Conservation (phyloP, 2,329 filamentous ascomycete genomes). For the Talaromyces sp. region DNA sequence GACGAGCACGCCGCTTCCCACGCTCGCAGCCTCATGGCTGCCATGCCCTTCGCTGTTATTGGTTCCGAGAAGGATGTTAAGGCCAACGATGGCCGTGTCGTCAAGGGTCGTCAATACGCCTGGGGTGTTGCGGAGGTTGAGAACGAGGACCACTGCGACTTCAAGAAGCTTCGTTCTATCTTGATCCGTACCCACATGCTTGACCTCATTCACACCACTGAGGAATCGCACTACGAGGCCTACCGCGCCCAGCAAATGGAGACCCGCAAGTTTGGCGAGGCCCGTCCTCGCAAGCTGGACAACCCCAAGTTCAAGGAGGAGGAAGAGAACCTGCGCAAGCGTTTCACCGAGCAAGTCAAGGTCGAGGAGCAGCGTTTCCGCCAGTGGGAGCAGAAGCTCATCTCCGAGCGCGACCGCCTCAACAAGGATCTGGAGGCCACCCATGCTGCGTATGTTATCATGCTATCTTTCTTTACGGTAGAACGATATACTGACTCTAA, state of each 20-base stretch:
- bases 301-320: slow-evolving; percentile 99
- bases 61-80: slow-evolving; percentile 99
- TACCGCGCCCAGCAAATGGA: slow-evolving; percentile 99
- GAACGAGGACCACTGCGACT: slow-evolving; percentile 99
- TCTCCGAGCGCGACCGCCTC: slow-evolving; percentile 94
- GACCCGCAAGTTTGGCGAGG: slow-evolving; percentile 98
- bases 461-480: neutral
- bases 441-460: slow-evolving; percentile 68
- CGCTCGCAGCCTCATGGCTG: slow-evolving; percentile 88
- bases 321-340: slow-evolving; percentile 96
- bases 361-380: slow-evolving; percentile 99
- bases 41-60: slow-evolving; percentile 98
- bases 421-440: slow-evolving; percentile 99
- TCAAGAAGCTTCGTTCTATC: slow-evolving; percentile 99
- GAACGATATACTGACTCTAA: slow-evolving; percentile 29
- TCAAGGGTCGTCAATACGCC: slow-evolving; percentile 98
- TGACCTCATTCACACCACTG: slow-evolving; percentile 98
- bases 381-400: slow-evolving; percentile 99
- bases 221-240: slow-evolving; percentile 98
- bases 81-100: slow-evolving; percentile 90
- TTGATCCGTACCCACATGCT: slow-evolving; percentile 99
- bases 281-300: slow-evolving; percentile 93
- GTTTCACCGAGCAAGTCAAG: slow-evolving; percentile 99
- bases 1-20: slow-evolving; percentile 95
- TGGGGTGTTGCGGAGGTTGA: slow-evolving; percentile 99